phyloP scores from a whole-genome alignment of 1,139 yeast species.

The Zygoascus sp. region DNA sequence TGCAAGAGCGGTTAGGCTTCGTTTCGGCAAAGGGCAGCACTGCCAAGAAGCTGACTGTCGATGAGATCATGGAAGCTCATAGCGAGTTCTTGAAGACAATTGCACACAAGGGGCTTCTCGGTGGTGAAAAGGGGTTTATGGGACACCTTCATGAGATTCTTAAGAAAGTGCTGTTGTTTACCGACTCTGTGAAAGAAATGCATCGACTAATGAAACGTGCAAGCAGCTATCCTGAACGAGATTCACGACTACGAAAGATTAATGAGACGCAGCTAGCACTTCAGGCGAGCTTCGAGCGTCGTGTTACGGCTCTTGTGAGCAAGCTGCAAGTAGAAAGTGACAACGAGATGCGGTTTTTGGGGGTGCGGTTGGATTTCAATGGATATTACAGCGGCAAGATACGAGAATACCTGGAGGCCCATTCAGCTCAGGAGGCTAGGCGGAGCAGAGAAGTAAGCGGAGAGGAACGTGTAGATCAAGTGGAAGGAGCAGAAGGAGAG shows the following conservation, averaged over 20 bases:
- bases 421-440: not conserved
- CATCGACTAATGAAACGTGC: conserved; percentile 21
- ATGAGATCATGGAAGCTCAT: conserved; percentile 37
- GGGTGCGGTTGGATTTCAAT: conserved; percentile 37
- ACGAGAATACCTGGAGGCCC: not conserved
- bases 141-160: conserved; percentile 36
- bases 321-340: conserved; percentile 32
- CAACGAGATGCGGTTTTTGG: conserved; percentile 37
- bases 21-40: not conserved
- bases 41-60: conserved; percentile 32
- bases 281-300: conserved; percentile 22
- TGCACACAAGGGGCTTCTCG: conserved; percentile 36
- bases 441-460: too few species aligned
- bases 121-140: conserved; percentile 31
- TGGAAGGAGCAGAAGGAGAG: too few species aligned
- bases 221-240: not conserved
- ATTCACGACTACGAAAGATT: conserved; percentile 6
- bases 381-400: conserved; percentile 28
- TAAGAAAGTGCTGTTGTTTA: conserved; percentile 20
- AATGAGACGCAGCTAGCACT: conserved; percentile 16
- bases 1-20: conserved; percentile 28
- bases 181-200: conserved; percentile 24
- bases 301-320: conserved; percentile 27
- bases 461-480: too few species aligned
- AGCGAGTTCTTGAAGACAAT: conserved; percentile 33